Base-by-base conservation (phyloP, 345 rosid species). In the Citropsis articulata region DNA sequence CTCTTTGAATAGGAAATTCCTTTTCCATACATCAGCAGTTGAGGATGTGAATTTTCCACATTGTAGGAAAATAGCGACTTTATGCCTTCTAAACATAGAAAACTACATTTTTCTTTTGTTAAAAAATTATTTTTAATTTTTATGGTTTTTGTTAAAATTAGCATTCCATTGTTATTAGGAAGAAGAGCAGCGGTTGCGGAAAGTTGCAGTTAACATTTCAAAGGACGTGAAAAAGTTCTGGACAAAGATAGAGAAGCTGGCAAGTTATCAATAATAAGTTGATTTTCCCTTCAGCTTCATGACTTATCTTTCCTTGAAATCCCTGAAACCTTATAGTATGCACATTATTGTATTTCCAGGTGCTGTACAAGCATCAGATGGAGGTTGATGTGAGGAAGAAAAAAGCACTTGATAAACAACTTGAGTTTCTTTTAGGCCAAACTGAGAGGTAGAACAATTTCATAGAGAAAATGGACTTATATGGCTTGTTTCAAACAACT, bases 191-290 rank as follows among this genome's bases (percentile, higher is more conserved):
- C 86, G 95, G 56, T 57, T 94, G 82, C 83, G 95, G 78, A 97
- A 97, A 87, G 90, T 93, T 62, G 98, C 99, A 33, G 91, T 90
- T 50, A 93, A 86, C 81, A 94, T 97, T 83, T 90, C 99, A 0
- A 97, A 94, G 86, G 99, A 97, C 72, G 91, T 97, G 83, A 97
- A 94, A 84, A 97, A 93, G 84, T 97, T 97, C 80, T 97, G 99
- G 99, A 84, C 81, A 72, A 97, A 97, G 89, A 92, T 97, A 75
- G 99, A 97, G 87, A 97, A 97, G 87, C 92, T 97, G 97, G 99
- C 83, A 91, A 87, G 88, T 87, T 59, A 68, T 75, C 63, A 57
- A 40, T 69, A 56, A 18, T 72, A 38, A 53, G 62, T 83, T 75
- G 78, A 73, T 79, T 70, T 78, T 59, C 50, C 16, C 1, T 56